Percentiles rank a stretch among this genome's conserved stretches.
These are phyloP conservation scores for Marchantia paleacea DNA, from an alignment of 225 moss, liverwort and hornwort genomes.

Conservation along the genomic window DNA sequence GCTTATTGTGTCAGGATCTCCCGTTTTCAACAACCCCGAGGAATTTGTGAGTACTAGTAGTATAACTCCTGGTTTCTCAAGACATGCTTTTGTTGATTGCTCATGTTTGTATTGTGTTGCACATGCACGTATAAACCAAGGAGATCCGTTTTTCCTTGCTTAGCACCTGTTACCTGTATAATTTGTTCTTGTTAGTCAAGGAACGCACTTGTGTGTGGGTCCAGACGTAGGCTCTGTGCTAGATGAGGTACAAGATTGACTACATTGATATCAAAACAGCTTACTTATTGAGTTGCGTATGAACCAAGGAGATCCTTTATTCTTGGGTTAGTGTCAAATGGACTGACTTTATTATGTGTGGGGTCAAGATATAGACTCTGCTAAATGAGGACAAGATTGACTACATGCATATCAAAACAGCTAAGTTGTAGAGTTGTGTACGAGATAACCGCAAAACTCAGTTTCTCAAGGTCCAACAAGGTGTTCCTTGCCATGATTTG, in stretches of 20 bases:
- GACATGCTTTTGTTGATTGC: not conserved
- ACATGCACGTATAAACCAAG: no score
- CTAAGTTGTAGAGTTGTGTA: not conserved
- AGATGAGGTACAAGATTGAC: no score
- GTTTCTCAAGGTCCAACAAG: no score
- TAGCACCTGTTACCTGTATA: not conserved
- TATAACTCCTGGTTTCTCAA: not conserved
- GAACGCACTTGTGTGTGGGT: not conserved
- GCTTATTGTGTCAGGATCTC: slow-evolving; percentile 88
- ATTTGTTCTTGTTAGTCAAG: not conserved
- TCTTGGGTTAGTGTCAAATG: no score
- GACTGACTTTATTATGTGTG: no score
- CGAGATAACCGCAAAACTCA: not conserved
- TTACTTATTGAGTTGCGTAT: no score
- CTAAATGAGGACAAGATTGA: not conserved
- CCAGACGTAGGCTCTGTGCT: no score
- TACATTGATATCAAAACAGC: no score
- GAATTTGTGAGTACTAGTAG: slow-evolving; percentile 56
- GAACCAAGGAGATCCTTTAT: no score
- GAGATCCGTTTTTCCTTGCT: not conserved
- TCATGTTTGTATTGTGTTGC: not conserved
- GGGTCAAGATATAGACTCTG: no score
- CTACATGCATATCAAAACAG: not conserved
- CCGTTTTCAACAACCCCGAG: slow-evolving; percentile 75
- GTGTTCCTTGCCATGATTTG: no score